These are phyloP conservation scores for Gossypium schwendimanii DNA, from an alignment of 441 rosid genomes.

Conservation along the genomic window DNA sequence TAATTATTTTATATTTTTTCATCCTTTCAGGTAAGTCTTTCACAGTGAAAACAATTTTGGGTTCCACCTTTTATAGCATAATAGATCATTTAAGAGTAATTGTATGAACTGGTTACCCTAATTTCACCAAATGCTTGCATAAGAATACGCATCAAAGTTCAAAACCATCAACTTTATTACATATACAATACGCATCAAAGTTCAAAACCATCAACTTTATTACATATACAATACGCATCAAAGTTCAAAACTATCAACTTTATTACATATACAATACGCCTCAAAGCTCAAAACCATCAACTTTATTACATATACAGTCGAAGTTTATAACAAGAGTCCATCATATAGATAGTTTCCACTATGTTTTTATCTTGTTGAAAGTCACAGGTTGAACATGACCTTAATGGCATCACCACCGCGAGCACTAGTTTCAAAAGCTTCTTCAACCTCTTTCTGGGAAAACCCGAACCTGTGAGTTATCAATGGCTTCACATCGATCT, in stretches of 20 bases:
- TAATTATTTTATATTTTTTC: slow-evolving; percentile 3
- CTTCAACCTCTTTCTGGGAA: background rate
- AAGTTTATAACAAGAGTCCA: background rate
- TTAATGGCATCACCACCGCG: background rate
- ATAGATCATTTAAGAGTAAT: too few relatives aligned
- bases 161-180: background rate
- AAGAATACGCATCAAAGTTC: background rate
- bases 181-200: too few relatives aligned
- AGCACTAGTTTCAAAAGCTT: background rate
- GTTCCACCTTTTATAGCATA: background rate
- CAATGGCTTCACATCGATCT: background rate
- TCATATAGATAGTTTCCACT: background rate
- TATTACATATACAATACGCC: too few relatives aligned
- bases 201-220: too few relatives aligned
- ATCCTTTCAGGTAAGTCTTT: slow-evolving; percentile 9
- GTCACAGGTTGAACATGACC: background rate
- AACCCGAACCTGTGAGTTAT: background rate
- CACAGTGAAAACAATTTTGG: slow-evolving; percentile 27
- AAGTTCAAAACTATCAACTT: too few relatives aligned
- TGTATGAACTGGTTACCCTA: too few relatives aligned
- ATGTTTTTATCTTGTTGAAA: background rate
- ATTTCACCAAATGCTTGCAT: background rate
- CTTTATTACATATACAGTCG: background rate
- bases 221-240: too few relatives aligned
- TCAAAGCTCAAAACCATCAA: too few relatives aligned